Evolutionary conservation across 768 basidiomycete species (phyloP).

Genomic region (Trametes villosa): DNA sequence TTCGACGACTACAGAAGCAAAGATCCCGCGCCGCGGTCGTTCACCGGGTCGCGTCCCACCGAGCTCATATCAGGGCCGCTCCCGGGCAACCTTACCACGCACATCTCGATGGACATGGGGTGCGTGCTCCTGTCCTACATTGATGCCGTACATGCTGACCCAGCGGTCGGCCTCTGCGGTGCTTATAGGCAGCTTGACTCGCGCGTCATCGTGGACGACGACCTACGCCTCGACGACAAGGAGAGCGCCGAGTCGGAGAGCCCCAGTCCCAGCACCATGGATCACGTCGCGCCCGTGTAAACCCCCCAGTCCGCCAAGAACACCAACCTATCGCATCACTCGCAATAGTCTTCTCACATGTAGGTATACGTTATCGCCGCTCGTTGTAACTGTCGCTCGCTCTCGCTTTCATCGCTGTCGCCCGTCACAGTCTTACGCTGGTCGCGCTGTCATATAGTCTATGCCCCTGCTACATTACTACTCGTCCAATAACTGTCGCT

Average conservation of each 20-base stretch:
- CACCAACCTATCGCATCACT: too few relatives aligned
- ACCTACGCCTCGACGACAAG: not conserved
- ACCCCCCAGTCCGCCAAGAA: too few relatives aligned
- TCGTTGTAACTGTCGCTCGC: too few relatives aligned
- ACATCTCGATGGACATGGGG: not conserved
- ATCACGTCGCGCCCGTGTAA: too few relatives aligned
- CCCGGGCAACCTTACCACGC: not conserved
- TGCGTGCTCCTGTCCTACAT: not conserved
- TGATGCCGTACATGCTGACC: not conserved
- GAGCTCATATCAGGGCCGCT: not conserved
- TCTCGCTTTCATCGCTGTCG: too few relatives aligned
- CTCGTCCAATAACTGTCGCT: too few relatives aligned
- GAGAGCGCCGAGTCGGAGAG: not conserved
- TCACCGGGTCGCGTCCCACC: not conserved
- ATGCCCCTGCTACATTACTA: too few relatives aligned
- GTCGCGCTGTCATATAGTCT: too few relatives aligned
- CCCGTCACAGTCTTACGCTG: too few relatives aligned
- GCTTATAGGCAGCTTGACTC: not conserved
- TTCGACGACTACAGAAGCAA: not conserved
- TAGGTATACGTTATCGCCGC: too few relatives aligned
- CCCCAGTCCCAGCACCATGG: not conserved
- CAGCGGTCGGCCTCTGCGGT: not conserved
- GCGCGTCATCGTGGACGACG: not conserved
- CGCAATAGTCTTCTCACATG: too few relatives aligned
- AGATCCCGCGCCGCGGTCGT: not conserved